phyloP scores from a whole-genome alignment of 495 filamentous ascomycete genomes.

The Lichenothelia convexa region DNA sequence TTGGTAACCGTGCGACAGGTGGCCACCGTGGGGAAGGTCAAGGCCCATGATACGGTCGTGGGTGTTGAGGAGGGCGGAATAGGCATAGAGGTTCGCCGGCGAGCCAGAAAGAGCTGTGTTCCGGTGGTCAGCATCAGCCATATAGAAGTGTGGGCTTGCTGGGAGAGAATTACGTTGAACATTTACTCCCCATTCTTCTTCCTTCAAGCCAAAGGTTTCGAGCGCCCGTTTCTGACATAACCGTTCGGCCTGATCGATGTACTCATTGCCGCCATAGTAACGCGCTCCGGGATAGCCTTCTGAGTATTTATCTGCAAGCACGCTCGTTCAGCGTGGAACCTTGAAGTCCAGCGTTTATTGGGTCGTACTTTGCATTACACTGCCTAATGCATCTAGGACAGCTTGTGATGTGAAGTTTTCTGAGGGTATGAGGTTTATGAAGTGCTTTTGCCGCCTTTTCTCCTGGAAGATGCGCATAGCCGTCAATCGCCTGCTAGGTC shows the following conservation, averaged over 20 bases:
- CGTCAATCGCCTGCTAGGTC: not conserved
- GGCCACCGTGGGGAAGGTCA: conserved; percentile 89
- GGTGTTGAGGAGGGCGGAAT: conserved; percentile 75
- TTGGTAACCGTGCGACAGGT: conserved; percentile 95
- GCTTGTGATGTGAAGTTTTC: conserved; percentile 98
- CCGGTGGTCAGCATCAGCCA: conserved; percentile 8
- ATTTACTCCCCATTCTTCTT: conserved; percentile 92
- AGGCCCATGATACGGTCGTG: conserved; percentile 96
- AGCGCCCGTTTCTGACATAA: conserved; percentile 81
- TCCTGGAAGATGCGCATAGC: conserved; percentile 36
- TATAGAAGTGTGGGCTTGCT: not conserved
- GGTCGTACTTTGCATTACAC: conserved; percentile 86
- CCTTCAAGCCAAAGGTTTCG: conserved; percentile 63
- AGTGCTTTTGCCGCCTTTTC: conserved; percentile 87
- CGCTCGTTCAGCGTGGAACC: not conserved
- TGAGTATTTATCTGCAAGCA: conserved; percentile 77
- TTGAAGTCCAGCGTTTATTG: conserved; percentile 1
- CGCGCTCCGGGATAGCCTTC: conserved; percentile 93
- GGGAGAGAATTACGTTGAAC: conserved; percentile 55
- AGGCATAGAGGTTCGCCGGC: conserved; percentile 89
- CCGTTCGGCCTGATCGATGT: conserved; percentile 78
- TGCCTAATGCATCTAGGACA: conserved; percentile 87
- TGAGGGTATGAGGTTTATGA: conserved; percentile 95
- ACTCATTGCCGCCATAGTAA: conserved; percentile 95
- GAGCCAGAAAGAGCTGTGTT: conserved; percentile 73